Evolutionary conservation across 1,284 basidiomycete genomes (phyloP), one percentile per base, ranked within the genome.

Genomic region (Retiboletus flavoniger): DNA sequence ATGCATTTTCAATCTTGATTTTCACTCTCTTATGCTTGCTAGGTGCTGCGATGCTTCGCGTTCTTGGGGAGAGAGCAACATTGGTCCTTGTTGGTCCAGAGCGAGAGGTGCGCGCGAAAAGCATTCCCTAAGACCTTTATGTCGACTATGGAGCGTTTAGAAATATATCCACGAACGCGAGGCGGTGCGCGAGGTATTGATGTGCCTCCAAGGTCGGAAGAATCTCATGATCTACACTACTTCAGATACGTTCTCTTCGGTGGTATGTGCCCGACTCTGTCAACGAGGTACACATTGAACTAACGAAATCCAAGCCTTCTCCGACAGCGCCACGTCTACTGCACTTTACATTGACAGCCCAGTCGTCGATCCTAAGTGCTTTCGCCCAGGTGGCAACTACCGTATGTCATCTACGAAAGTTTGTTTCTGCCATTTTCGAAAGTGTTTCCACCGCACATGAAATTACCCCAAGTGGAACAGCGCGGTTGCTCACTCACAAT

Each of bases 131-230:
- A 24, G 29, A 50, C n/a, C 2, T n/a, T n/a, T 19, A 2, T 46
- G 7, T 41, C 21, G 19, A 56, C 0, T 1, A 48, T 38, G 6
- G 1, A 1, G 19, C 11, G 5, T 60, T 17, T 60, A 89, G 85
- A 79, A 68, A 69, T 86, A 85, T 54, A 85, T 91, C 31, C 69
- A 83, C 50, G 90, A 92, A 70, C 77, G 83, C 45, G 83, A 91
- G 58, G 82, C 83, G 35, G 83, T 89, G 10, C 79, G 89, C 8
- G 90, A 92, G 61, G 74, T 90, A 3, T 72, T 91, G 14, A 86
- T 89, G 65, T 80, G 80, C 21, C 70, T 91, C 4, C 87, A 91
- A 75, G 88, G 88, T 0, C 76, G 79, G 51, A 77, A 75, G 41
- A 90, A 84, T 56, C 70, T 85, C 44, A 69, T 89, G 60, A 70